These are phyloP conservation scores for Cystobasidium slooffiae DNA, from an alignment of 1,284 basidiomycete species.

Conservation along the genomic window DNA sequence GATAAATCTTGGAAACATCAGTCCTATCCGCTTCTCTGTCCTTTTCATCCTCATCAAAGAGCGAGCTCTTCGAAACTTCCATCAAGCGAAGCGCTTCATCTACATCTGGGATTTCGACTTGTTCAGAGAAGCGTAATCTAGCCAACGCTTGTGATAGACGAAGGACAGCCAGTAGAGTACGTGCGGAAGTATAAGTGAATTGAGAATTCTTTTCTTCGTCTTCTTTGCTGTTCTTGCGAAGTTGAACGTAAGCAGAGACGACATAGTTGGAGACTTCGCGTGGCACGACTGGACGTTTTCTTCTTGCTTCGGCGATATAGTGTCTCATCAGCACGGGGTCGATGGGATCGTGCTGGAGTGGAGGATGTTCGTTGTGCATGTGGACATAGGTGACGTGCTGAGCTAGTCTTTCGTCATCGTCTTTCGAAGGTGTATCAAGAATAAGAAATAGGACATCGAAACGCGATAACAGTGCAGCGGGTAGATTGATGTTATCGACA, in stretches of 20 bases:
- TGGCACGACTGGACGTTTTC: constrained; percentile 84
- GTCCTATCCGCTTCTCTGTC: constrained; percentile 72
- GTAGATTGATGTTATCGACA: constrained; percentile 99
- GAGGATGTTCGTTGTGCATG: constrained; percentile 90
- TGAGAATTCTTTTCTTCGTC: constrained; percentile 79
- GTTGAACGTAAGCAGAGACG: constrained; percentile 91
- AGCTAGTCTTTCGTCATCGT: constrained; percentile 93
- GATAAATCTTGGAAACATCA: constrained; percentile 78
- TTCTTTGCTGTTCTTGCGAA: constrained; percentile 89
- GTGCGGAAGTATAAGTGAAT: constrained; percentile 93
- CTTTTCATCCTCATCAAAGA: constrained; percentile 69
- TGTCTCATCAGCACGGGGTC: constrained; percentile 89
- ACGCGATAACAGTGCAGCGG: constrained; percentile 90
- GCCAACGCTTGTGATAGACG: constrained; percentile 94
- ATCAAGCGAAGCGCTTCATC: constrained; percentile 96
- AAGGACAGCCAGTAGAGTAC: constrained; percentile 91
- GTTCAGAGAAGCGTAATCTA: constrained; percentile 79
- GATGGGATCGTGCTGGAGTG: constrained; percentile 69
- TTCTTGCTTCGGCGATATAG: constrained; percentile 93
- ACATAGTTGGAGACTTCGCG: constrained; percentile 87
- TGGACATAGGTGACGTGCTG: constrained; percentile 98
- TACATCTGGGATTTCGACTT: constrained; percentile 83
- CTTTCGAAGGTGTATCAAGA: constrained; percentile 89
- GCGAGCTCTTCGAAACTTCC: constrained; percentile 90
- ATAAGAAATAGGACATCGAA: constrained; percentile 98